phyloP scores from a whole-genome alignment of 805 yeast species.

The Kluyveromyces starmeri region DNA sequence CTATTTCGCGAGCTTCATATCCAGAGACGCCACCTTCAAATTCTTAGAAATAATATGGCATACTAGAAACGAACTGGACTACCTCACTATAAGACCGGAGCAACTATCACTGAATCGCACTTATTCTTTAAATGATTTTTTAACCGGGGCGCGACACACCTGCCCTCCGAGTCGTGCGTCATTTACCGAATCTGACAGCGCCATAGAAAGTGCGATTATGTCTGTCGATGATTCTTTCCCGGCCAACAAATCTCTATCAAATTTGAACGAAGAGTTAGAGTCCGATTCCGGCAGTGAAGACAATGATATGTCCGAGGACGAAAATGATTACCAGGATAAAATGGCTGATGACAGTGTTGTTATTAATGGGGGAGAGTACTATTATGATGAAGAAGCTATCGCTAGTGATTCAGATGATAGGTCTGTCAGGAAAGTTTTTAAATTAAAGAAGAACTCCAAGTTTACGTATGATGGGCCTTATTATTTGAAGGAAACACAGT shows the following conservation, averaged over 20 bases:
- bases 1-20: slow-evolving; percentile 78
- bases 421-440: slow-evolving; percentile 19
- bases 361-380: slow-evolving; percentile 21
- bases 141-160: not conserved
- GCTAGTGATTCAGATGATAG: slow-evolving; percentile 11
- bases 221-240: slow-evolving; percentile 36
- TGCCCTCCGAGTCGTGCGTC: slow-evolving; percentile 24
- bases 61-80: slow-evolving; percentile 2
- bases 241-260: slow-evolving; percentile 5
- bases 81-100: slow-evolving; percentile 3
- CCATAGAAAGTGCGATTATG: slow-evolving; percentile 31
- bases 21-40: slow-evolving; percentile 69
- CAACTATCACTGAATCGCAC: not conserved
- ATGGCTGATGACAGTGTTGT: slow-evolving; percentile 21
- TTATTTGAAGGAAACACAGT: slow-evolving; percentile 48
- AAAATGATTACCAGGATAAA: slow-evolving; percentile 28
- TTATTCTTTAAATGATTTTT: slow-evolving; percentile 4
- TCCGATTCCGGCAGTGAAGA: slow-evolving; percentile 11
- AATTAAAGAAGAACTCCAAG: slow-evolving; percentile 32
- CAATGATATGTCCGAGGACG: slow-evolving; percentile 21
- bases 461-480: slow-evolving; percentile 56
- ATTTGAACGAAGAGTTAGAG: slow-evolving; percentile 11
- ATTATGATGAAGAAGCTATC: slow-evolving; percentile 17
- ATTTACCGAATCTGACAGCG: slow-evolving; percentile 17
- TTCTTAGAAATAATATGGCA: slow-evolving; percentile 62